Conservation (phyloP, 345 rosid genomes). For the Salix brachista region DNA sequence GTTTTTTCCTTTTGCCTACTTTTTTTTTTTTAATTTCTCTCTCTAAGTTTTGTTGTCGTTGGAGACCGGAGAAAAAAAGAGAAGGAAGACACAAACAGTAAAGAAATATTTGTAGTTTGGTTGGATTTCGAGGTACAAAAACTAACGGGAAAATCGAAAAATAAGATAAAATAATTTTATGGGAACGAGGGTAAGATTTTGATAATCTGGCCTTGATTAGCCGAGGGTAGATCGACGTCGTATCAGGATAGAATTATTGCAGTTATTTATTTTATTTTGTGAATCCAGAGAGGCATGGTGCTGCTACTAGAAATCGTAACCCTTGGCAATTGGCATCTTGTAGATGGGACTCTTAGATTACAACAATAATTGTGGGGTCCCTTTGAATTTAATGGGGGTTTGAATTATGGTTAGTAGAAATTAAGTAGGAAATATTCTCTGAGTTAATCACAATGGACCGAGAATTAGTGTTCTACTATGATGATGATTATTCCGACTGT, state of each 20-base stretch:
- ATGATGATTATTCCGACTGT: too few relatives aligned
- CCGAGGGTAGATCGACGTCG: slow-evolving; percentile 2
- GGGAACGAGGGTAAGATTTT: neutral
- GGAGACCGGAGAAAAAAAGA: slow-evolving; percentile 13
- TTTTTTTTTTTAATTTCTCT: neutral
- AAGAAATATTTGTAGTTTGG: slow-evolving; percentile 14
- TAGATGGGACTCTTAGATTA: neutral
- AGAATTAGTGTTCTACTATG: neutral
- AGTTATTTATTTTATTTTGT: too few relatives aligned
- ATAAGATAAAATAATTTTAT: neutral
- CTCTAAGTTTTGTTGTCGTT: slow-evolving; percentile 19
- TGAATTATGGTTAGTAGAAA: slow-evolving; percentile 4
- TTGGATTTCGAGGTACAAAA: slow-evolving; percentile 1
- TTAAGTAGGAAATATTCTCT: neutral
- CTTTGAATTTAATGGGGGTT: slow-evolving; percentile 9
- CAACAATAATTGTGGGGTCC: slow-evolving; percentile 15
- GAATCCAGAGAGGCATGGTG: neutral
- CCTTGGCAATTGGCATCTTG: neutral
- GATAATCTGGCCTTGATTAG: neutral
- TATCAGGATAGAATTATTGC: neutral
- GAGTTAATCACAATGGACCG: neutral
- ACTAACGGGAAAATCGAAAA: neutral
- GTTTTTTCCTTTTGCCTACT: slow-evolving; percentile 15
- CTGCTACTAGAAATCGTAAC: neutral
- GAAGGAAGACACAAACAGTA: neutral